Conservation (phyloP, 495 filamentous ascomycete genomes). For the Arthonia radiata region DNA sequence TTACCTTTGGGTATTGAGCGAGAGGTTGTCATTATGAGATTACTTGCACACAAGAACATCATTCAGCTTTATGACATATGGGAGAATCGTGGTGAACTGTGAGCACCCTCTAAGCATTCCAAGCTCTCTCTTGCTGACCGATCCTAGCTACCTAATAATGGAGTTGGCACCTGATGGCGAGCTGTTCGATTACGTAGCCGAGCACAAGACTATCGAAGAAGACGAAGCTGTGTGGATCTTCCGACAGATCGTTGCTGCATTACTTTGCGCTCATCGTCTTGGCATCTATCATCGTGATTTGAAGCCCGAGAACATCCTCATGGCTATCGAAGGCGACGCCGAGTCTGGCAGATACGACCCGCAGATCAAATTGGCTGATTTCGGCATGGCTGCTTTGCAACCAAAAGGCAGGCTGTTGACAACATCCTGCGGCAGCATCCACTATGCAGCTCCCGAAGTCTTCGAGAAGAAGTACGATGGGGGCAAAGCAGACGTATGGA, state of each 20-base stretch:
- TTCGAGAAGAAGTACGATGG: constrained; percentile 55
- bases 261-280: constrained; percentile 79
- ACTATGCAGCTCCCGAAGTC: constrained; percentile 87
- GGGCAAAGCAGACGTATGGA: constrained; percentile 76
- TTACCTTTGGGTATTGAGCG: constrained; percentile 77
- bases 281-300: constrained; percentile 89
- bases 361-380: constrained; percentile 82
- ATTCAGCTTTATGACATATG: constrained; percentile 83
- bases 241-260: constrained; percentile 74
- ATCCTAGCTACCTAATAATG: constrained; percentile 68
- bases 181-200: constrained; percentile 57
- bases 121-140: constrained; percentile 1
- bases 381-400: constrained; percentile 90
- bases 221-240: constrained; percentile 63
- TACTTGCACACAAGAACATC: constrained; percentile 82
- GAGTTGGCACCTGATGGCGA: constrained; percentile 85
- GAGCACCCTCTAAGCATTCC: too few relatives aligned
- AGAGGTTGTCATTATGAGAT: constrained; percentile 86
- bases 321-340: too few relatives aligned
- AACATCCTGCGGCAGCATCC: constrained; percentile 85
- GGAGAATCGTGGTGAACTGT: constrained; percentile 90
- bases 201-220: constrained; percentile 42
- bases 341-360: constrained; percentile 29
- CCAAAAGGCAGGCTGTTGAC: constrained; percentile 48
- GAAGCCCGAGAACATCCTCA: constrained; percentile 89